phyloP scores from a whole-genome alignment of 2,329 filamentous ascomycete species.

The Xylaria sp. region DNA sequence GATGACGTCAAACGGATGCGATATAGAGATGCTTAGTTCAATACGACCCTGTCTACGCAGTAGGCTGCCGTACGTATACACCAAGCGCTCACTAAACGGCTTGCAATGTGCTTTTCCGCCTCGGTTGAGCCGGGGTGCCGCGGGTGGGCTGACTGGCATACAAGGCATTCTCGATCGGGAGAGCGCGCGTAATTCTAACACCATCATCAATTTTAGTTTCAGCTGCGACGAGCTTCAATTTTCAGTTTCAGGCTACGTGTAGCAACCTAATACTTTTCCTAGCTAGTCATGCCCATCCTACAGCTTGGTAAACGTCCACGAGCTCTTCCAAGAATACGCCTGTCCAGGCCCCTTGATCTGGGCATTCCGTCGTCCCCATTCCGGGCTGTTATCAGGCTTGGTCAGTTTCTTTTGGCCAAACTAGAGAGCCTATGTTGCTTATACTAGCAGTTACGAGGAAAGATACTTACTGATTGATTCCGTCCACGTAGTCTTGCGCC shows the following conservation, averaged over 20 bases:
- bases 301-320: slow-evolving; percentile 56
- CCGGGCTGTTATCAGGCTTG: slow-evolving; percentile 50
- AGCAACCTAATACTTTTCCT: background rate
- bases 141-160: background rate
- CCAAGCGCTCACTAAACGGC: background rate
- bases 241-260: background rate
- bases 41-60: background rate
- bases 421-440: slow-evolving; percentile 1
- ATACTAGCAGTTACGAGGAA: background rate
- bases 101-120: background rate
- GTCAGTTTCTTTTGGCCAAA: slow-evolving; percentile 35
- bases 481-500: slow-evolving; percentile 81
- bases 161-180: background rate
- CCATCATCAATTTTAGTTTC: slow-evolving; percentile 20
- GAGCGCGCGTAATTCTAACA: background rate
- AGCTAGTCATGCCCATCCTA: slow-evolving; percentile 13
- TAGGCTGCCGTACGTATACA: background rate
- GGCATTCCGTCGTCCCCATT: slow-evolving; percentile 56
- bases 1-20: slow-evolving; percentile 1
- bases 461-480: slow-evolving; percentile 71
- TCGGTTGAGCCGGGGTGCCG: background rate
- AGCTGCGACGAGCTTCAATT: slow-evolving; percentile 13
- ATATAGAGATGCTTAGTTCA: background rate
- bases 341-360: slow-evolving; percentile 57
- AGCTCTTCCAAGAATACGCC: slow-evolving; percentile 57